Conservation (phyloP, 768 basidiomycete genomes). For the Cyclocybe cylindracea region DNA sequence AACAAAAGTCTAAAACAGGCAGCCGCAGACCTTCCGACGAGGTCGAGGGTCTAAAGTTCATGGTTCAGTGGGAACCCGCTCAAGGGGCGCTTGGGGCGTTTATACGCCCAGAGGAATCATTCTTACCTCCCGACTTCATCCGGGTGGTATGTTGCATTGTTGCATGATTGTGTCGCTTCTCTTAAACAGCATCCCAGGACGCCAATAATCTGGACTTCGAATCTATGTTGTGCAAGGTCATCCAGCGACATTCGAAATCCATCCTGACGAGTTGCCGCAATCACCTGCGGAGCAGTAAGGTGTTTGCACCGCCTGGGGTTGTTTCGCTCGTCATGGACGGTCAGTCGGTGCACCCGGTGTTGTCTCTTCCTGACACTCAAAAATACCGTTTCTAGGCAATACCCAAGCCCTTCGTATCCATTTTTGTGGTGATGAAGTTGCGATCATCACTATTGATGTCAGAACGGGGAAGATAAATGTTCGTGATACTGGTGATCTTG, state of each 20-base stretch:
- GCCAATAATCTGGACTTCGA: slow-evolving; percentile 76
- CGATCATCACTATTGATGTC: slow-evolving; percentile 76
- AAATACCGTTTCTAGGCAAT: slow-evolving; percentile 39
- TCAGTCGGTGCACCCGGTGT: slow-evolving; percentile 24
- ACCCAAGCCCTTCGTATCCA: slow-evolving; percentile 63
- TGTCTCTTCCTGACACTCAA: neutral
- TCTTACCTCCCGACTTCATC: slow-evolving; percentile 43
- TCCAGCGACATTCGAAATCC: slow-evolving; percentile 63
- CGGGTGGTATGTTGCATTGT: slow-evolving; percentile 51
- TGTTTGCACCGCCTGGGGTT: slow-evolving; percentile 65
- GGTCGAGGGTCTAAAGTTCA: slow-evolving; percentile 67
- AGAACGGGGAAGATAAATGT: slow-evolving; percentile 79
- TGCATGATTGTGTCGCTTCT: neutral
- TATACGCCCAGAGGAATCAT: slow-evolving; percentile 48
- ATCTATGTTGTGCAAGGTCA: slow-evolving; percentile 59
- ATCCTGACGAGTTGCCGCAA: slow-evolving; percentile 59
- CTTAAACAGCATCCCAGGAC: slow-evolving; percentile 41
- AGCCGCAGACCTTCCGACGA: slow-evolving; percentile 65
- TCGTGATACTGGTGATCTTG: slow-evolving; percentile 79
- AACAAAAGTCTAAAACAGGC: slow-evolving; percentile 63
- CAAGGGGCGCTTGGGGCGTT: slow-evolving; percentile 63
- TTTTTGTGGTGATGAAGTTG: slow-evolving; percentile 75
- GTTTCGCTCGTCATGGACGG: slow-evolving; percentile 59
- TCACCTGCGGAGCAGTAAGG: slow-evolving; percentile 53
- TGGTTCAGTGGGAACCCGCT: slow-evolving; percentile 79